These are phyloP conservation scores for Gloeophyllum trabeum DNA, from an alignment of 768 basidiomycete species.

Conservation along the genomic window DNA sequence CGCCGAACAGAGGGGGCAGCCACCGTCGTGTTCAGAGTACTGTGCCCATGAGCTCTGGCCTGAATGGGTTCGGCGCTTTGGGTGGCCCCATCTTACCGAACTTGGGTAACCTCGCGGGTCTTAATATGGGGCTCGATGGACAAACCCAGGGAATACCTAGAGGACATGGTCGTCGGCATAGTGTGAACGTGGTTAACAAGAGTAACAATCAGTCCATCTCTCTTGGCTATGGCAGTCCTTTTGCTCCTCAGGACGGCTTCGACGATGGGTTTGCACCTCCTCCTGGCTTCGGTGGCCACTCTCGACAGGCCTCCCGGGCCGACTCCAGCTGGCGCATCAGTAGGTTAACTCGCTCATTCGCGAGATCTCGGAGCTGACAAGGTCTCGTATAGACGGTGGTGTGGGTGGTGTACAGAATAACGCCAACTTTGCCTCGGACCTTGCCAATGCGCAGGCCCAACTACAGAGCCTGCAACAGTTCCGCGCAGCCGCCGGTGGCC, in stretches of 20 bases:
- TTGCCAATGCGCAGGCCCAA: constrained; percentile 96
- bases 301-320: constrained; percentile 62
- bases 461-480: constrained; percentile 94
- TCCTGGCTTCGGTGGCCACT: constrained; percentile 42
- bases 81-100: constrained; percentile 50
- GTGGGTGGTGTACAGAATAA: constrained; percentile 50
- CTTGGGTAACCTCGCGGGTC: constrained; percentile 40
- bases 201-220: constrained; percentile 37
- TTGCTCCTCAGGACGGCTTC: constrained; percentile 49
- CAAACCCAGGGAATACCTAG: constrained; percentile 60
- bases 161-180: constrained; percentile 82
- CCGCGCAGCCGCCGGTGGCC: constrained; percentile 88
- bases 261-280: constrained; percentile 74
- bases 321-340: constrained; percentile 88
- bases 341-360: constrained; percentile 26
- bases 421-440: constrained; percentile 65
- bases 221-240: constrained; percentile 35
- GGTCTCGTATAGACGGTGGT: constrained; percentile 47
- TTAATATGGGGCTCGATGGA: constrained; percentile 46
- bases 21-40: constrained; percentile 87
- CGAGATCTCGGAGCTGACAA: constrained; percentile 4
- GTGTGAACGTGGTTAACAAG: constrained; percentile 87
- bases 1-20: constrained; percentile 38
- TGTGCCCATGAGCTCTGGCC: constrained; percentile 45
- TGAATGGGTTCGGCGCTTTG: constrained; percentile 24